Evolutionary conservation across 257 asterid genomes (phyloP).

Genomic region (Sherardia arvensis): DNA sequence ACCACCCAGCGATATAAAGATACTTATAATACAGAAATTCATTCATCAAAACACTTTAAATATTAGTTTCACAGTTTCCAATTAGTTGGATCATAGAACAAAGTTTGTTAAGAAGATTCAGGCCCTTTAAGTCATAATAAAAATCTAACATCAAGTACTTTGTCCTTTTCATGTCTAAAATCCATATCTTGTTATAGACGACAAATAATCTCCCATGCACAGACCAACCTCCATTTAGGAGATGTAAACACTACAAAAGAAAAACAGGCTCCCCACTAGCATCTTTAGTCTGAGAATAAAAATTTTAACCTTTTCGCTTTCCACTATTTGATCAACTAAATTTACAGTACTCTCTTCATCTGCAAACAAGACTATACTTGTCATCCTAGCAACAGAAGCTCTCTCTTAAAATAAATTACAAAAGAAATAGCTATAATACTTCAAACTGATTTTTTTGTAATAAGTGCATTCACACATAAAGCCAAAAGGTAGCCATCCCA

Average conservation of each 20-base stretch:
- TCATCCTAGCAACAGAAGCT: neutral
- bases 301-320: neutral
- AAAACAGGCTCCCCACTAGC: too few species aligned
- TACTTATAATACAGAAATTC: neutral
- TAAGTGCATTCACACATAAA: neutral
- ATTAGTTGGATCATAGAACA: neutral
- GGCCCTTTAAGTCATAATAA: neutral
- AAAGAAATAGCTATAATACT: neutral
- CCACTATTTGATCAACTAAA: neutral
- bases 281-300: neutral
- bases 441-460: neutral
- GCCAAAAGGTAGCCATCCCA: neutral
- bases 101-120: neutral
- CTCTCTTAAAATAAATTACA: neutral
- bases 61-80: neutral
- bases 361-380: neutral
- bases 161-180: neutral
- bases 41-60: neutral
- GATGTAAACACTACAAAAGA: neutral
- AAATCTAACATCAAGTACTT: neutral
- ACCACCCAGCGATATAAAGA: neutral
- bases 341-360: neutral
- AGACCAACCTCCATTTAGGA: neutral
- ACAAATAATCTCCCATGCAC: neutral
- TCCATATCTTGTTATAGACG: neutral